Evolutionary conservation across 371 early-diverging fungal species (phyloP).

Genomic region (Mucor mucedo): DNA sequence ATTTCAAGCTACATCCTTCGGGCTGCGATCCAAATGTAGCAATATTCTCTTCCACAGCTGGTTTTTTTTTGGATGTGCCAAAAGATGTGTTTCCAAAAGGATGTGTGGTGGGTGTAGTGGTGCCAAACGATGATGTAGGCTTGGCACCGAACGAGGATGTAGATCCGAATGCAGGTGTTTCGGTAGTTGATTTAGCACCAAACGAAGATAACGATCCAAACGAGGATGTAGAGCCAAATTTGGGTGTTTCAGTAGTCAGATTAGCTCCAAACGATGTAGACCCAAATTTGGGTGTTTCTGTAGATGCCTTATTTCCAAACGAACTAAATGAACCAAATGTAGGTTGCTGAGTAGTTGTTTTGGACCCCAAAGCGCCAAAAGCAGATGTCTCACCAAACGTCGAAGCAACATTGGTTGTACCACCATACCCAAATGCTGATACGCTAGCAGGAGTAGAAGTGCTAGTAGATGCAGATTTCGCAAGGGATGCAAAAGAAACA

Average conservation of each 20-base stretch:
- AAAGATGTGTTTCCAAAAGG: too few species aligned
- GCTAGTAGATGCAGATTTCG: neutral
- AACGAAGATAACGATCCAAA: constrained; percentile 7
- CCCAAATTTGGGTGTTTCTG: constrained; percentile 1
- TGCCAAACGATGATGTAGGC: neutral
- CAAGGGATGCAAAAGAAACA: constrained; percentile 16
- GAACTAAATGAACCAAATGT: neutral
- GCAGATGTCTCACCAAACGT: constrained; percentile 18
- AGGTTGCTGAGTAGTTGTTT: neutral
- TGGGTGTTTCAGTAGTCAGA: neutral
- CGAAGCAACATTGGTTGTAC: constrained; percentile 17
- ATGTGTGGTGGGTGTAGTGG: neutral
- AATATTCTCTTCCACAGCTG: neutral
- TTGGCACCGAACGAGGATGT: neutral
- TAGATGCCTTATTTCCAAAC: neutral
- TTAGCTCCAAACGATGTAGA: neutral
- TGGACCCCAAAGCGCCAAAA: constrained; percentile 14
- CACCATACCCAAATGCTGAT: constrained; percentile 5
- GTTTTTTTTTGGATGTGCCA: neutral
- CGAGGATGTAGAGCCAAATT: neutral
- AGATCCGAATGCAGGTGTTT: neutral
- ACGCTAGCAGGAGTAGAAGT: neutral
- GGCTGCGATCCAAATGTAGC: neutral
- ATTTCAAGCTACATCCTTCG: constrained; percentile 7
- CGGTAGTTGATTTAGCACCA: neutral